phyloP scores from a whole-genome alignment of 1,284 basidiomycete species.

The Mixia osmundae region DNA sequence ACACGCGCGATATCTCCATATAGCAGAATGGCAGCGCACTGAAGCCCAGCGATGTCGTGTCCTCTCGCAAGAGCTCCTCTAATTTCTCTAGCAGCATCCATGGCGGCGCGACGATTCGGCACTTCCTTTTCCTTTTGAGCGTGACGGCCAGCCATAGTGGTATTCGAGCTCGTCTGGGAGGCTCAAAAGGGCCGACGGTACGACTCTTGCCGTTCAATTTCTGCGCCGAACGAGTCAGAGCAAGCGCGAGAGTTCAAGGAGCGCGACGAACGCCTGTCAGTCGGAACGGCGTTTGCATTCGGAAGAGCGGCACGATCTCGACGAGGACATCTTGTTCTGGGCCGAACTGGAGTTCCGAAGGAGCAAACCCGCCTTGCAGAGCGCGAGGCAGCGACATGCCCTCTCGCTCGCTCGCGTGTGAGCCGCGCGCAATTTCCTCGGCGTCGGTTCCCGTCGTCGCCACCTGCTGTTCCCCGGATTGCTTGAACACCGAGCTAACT shows the following conservation, averaged over 20 bases:
- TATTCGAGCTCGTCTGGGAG: constrained; percentile 54
- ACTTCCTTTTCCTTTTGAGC: constrained; percentile 80
- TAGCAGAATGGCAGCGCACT: constrained; percentile 38
- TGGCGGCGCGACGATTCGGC: constrained; percentile 62
- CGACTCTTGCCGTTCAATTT: not conserved
- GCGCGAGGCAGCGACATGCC: constrained; percentile 5
- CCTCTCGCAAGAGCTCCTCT: constrained; percentile 28
- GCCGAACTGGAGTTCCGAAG: constrained; percentile 8
- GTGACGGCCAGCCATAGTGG: constrained; percentile 91
- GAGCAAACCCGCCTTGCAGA: constrained; percentile 6
- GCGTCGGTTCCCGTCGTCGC: too few species aligned
- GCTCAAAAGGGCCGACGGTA: constrained; percentile 50
- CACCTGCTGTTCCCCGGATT: too few species aligned
- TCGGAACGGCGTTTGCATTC: constrained; percentile 7
- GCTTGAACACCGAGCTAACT: too few species aligned
- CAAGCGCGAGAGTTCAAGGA: not conserved
- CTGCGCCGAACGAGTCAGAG: not conserved
- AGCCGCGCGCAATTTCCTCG: too few species aligned
- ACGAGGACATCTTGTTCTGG: constrained; percentile 6
- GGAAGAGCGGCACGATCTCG: constrained; percentile 9
- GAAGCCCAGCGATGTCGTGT: constrained; percentile 19
- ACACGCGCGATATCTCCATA: constrained; percentile 62
- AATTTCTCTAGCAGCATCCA: constrained; percentile 78
- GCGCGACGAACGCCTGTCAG: constrained; percentile 3
- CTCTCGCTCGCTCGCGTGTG: not conserved